Base-by-base conservation (phyloP, 2,329 filamentous ascomycete species). In the Stemphylium lycopersici region DNA sequence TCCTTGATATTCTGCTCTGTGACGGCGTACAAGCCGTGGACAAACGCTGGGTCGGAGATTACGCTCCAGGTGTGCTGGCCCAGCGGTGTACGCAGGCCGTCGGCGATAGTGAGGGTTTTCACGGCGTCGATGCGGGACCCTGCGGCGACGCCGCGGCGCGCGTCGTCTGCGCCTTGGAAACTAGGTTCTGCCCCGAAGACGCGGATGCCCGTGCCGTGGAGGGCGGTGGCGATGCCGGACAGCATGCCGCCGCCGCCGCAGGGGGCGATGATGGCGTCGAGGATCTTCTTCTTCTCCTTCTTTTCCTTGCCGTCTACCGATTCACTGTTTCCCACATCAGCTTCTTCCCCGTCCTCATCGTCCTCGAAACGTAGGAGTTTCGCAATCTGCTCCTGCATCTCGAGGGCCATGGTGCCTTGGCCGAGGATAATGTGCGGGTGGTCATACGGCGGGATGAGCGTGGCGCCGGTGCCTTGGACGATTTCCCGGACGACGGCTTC, bases 381-480 rank as follows among this genome's bases (percentile, higher is more conserved):
- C 3, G 71, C 74, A 1, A 88, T 90, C 71, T 98, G 93, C 56
- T 83, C 79, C 71, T 92, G 87, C 31, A 97, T 76, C 75, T 99
- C 95, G 4, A 97, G 74, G 0, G 87, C 93, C 58, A 90, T 81
- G 0, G 93, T 98, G n/a, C 93, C 95, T 78, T 97, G 93, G 0
- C 95, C 93, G 0, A 96, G 84, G 51, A 98, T 89, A 62, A 97
- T 92, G 73, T 97, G 86, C 2, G 90, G 89, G 76, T 98, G 90
- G 74, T 98, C 91, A 72, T 97, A 97, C 0, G 95, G 93, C 48
- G 93, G 93, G 4, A 99, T 84, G 8, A 97, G 80, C 0, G 87
- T 85, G 0, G 91, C 92, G 36, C 89, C 88, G 0, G 90, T 96
- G 55, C 87, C 78, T 24, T 79, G 78, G 1, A 91, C 83, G 5